Conservation (phyloP, 2,329 filamentous ascomycete species). For the Colletotrichum siamense region DNA sequence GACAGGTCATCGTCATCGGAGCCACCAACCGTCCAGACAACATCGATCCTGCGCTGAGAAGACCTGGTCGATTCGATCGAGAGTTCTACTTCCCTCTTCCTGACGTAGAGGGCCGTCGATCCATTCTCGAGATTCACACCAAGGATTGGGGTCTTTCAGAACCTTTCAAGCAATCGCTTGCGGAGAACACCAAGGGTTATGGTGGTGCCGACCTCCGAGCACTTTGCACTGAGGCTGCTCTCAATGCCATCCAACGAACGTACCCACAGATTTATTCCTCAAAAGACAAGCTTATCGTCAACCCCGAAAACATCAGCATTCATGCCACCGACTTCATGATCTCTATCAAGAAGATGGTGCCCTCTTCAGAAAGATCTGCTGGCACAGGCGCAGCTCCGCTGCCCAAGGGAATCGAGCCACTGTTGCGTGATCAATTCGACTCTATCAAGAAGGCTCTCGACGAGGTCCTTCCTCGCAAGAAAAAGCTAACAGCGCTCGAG, state of each 20-base stretch:
- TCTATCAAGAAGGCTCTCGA: conserved; percentile 75
- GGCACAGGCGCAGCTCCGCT: conserved; percentile 84
- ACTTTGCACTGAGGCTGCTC: conserved; percentile 91
- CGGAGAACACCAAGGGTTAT: conserved; percentile 91
- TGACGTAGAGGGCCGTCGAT: conserved; percentile 76
- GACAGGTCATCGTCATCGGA: conserved; percentile 97
- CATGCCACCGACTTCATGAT: conserved; percentile 97
- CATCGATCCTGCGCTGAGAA: conserved; percentile 92
- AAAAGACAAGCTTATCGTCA: conserved; percentile 86
- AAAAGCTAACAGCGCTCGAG: conserved; percentile 86
- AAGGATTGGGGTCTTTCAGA: conserved; percentile 87
- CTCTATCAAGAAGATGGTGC: conserved; percentile 93
- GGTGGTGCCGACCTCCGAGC: conserved; percentile 94
- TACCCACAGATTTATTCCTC: conserved; percentile 97
- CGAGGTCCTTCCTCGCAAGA: conserved; percentile 80
- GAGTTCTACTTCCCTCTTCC: conserved; percentile 98
- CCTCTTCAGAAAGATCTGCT: conserved; percentile 90
- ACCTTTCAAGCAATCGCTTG: conserved; percentile 82
- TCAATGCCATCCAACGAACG: conserved; percentile 94
- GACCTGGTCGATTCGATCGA: conserved; percentile 92
- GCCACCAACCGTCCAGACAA: conserved; percentile 98
- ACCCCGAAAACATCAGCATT: conserved; percentile 83
- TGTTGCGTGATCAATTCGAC: conserved; percentile 75
- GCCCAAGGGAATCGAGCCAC: conserved; percentile 79
- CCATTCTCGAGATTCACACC: conserved; percentile 95